Base-by-base conservation (phyloP, 2,329 filamentous ascomycete species). In the Trichophaea hybrida region DNA sequence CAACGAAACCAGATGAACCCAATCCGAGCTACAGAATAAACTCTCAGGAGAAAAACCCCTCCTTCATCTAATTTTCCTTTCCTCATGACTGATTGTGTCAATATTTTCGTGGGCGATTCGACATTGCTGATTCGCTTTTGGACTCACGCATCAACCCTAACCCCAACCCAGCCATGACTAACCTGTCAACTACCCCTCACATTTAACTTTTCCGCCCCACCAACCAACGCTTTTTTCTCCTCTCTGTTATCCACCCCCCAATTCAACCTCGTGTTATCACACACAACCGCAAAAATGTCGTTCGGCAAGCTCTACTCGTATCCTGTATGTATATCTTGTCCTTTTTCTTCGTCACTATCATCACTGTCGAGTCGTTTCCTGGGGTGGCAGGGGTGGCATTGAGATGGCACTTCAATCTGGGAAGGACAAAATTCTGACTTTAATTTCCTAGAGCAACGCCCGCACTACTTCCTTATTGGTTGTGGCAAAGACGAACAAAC, bases 281-380 rank as follows among this genome's bases (percentile, higher is more conserved):
- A 61, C 40, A 61, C 31, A 59, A 46, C 33, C 37, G 34, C 35
- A 33, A 88, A 81, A 75, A 94, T 94, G 86, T 80, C 87, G 74
- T 97, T 98, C 82, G 93, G 93, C 78, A 98, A 94, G 80, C 83
- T 98, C 73, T 97, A 93, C 83, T 86, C 85, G 74, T 82, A 81
- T 75, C 74, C 81, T 77, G 91, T 94, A 84, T 70, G 78, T 71
- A 66, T 69, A 71, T 67, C 68, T 63, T 66, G 59, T 64, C 66
- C 58, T 61, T 44, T 63, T 63, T 65, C 63, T 15, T 48, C 6
- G 59, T 38, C 46, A 62, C 55, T 68, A 68, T 60, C 24, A 24
- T 24, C 61, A 62, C 55, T 49, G 52, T 50, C 43, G 51, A 53
- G 43, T 60, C 64, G 64, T 57, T 57, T 46, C 13, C 40, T n/a